A percentile compares a stretch with the other conserved stretches of the same genome.
Evolutionary conservation across 1,139 yeast genomes (phyloP).

Genomic region (Debaryomyces fabryi): DNA sequence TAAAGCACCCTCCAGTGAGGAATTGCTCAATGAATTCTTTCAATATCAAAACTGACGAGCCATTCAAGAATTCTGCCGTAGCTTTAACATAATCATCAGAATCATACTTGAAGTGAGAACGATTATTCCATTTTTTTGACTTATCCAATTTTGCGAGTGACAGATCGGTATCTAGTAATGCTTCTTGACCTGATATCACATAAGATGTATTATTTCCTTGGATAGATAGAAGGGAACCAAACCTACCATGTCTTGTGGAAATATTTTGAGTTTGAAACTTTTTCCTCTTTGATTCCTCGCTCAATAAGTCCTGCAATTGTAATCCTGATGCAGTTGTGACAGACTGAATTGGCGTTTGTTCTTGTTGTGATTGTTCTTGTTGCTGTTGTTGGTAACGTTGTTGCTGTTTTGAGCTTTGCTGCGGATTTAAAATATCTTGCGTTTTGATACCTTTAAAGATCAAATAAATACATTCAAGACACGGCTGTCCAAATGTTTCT

Average conservation of each 20-base stretch:
- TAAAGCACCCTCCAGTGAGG: slow-evolving; percentile 77
- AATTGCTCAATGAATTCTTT: slow-evolving; percentile 52
- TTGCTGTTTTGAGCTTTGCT: slow-evolving; percentile 1
- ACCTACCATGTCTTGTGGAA: slow-evolving; percentile 83
- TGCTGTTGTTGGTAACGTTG: background rate
- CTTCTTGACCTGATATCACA: slow-evolving; percentile 75
- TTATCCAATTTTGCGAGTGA: slow-evolving; percentile 65
- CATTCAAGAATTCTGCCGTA: slow-evolving; percentile 31
- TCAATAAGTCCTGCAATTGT: slow-evolving; percentile 56
- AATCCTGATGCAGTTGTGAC: slow-evolving; percentile 35
- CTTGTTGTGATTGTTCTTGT: slow-evolving; percentile 6
- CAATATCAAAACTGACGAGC: slow-evolving; percentile 36
- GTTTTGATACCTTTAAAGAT: slow-evolving; percentile 61
- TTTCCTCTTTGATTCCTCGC: slow-evolving; percentile 59
- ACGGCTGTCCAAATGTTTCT: slow-evolving; percentile 58
- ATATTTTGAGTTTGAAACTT: slow-evolving; percentile 52
- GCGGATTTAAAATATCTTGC: slow-evolving; percentile 15
- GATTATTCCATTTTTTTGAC: slow-evolving; percentile 65
- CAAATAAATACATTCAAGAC: slow-evolving; percentile 71
- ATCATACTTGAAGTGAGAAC: slow-evolving; percentile 45
- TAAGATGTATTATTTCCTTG: slow-evolving; percentile 63
- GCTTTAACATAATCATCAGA: slow-evolving; percentile 42
- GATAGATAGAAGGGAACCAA: slow-evolving; percentile 82
- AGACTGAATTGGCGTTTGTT: slow-evolving; percentile 11
- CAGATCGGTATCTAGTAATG: slow-evolving; percentile 46